Percentiles rank a stretch among this genome's conserved stretches.
Conservation (phyloP, 169 alveolate genomes). For the Eimeria acervulina region DNA sequence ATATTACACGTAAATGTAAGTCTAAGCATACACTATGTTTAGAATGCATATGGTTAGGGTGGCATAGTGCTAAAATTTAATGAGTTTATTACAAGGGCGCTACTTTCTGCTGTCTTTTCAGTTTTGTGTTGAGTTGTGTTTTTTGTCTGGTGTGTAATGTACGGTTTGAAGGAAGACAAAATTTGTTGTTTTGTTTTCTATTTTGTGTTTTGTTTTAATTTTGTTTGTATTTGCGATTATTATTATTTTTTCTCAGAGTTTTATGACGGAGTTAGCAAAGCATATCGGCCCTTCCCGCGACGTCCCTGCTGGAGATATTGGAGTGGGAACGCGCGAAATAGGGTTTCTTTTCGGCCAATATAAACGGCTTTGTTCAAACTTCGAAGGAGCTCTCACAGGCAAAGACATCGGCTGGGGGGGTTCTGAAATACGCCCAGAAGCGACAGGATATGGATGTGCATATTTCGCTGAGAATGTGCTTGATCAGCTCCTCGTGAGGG, state of each 20-base stretch:
- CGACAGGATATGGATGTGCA: constrained; percentile 94
- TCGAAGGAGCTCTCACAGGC: constrained; percentile 92
- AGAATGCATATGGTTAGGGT: too few species aligned
- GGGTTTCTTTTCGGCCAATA: constrained; percentile 94
- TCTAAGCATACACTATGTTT: too few species aligned
- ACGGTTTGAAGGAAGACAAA: too few species aligned
- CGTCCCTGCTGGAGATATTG: constrained; percentile 95
- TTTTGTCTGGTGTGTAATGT: too few species aligned
- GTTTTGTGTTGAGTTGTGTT: too few species aligned
- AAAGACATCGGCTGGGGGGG: constrained; percentile 93
- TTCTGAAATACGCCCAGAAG: constrained; percentile 92
- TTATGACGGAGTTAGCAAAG: constrained; percentile 86
- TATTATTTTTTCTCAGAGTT: background rate
- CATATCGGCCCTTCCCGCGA: constrained; percentile 92
- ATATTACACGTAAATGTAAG: too few species aligned
- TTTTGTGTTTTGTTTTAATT: too few species aligned
- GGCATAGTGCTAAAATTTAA: too few species aligned
- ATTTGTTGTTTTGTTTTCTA: too few species aligned
- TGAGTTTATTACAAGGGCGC: too few species aligned
- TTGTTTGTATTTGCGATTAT: too few species aligned
- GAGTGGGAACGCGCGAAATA: constrained; percentile 93
- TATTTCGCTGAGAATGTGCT: constrained; percentile 88
- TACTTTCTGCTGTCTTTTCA: too few species aligned
- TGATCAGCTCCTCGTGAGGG: background rate
- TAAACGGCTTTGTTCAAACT: constrained; percentile 83